These are phyloP conservation scores for Annona cherimola DNA, from an alignment of 164 flowering plant species.

Conservation along the genomic window DNA sequence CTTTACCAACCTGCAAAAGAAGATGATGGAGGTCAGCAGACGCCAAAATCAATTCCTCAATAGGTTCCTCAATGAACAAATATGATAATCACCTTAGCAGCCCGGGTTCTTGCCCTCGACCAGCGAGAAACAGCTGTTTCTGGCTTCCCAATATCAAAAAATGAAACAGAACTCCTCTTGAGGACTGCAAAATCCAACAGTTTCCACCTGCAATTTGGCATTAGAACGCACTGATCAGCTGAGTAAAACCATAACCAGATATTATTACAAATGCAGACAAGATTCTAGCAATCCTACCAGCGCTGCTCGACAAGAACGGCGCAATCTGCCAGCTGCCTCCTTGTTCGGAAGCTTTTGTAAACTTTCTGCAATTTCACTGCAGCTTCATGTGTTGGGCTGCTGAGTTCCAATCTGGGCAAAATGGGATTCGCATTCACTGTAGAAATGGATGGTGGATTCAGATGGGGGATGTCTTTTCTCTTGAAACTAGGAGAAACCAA, in stretches of 20 bases:
- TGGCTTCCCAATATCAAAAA: constrained; percentile 68
- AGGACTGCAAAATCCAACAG: constrained; percentile 82
- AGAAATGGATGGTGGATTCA: constrained; percentile 13
- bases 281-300: constrained; percentile 40
- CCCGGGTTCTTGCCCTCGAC: constrained; percentile 86
- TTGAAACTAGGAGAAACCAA: constrained; percentile 10
- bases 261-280: neutral
- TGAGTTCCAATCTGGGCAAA: constrained; percentile 22
- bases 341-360: constrained; percentile 85
- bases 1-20: constrained; percentile 79
- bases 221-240: neutral
- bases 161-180: constrained; percentile 76
- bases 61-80: neutral
- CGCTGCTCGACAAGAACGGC: constrained; percentile 85
- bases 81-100: constrained; percentile 60
- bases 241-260: neutral
- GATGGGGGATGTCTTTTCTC: constrained; percentile 11
- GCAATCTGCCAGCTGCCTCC: constrained; percentile 91
- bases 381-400: constrained; percentile 59
- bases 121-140: constrained; percentile 81
- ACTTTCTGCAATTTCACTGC: constrained; percentile 90
- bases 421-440: constrained; percentile 8
- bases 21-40: neutral
- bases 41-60: neutral
- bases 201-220: constrained; percentile 27